These are phyloP conservation scores for Thalassiosira delicatula DNA, from an alignment of 352 stramenopile species.

Conservation along the genomic window DNA sequence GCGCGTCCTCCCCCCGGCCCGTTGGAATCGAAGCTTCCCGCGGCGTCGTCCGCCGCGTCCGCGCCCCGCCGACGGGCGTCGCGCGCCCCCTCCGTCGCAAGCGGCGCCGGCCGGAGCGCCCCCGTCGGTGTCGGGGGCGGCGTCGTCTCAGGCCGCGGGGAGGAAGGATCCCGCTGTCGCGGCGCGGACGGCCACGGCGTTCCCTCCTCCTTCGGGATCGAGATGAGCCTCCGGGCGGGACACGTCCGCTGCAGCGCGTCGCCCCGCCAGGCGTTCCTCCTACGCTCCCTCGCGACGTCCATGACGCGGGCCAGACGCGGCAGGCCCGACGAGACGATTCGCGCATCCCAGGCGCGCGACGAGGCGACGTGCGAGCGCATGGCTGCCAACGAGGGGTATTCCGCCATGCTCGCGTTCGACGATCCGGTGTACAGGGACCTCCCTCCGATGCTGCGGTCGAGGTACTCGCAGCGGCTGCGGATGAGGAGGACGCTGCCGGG, in stretches of 20 bases:
- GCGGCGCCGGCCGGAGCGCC: too few relatives aligned
- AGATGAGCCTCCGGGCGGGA: constrained; percentile 47
- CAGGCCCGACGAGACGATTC: constrained; percentile 67
- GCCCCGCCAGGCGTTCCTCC: constrained; percentile 71
- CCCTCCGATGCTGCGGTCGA: constrained; percentile 31
- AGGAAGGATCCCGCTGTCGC: too few relatives aligned
- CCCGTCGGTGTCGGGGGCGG: too few relatives aligned
- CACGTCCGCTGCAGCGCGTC: constrained; percentile 60
- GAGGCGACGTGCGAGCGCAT: constrained; percentile 35
- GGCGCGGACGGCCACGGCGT: too few relatives aligned
- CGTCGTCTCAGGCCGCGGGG: too few relatives aligned
- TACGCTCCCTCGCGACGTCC: constrained; percentile 67
- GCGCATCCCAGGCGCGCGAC: constrained; percentile 41
- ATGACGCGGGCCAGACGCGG: constrained; percentile 71
- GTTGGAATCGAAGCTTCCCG: too few relatives aligned
- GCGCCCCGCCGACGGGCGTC: background rate
- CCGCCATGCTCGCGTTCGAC: constrained; percentile 43
- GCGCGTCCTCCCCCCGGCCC: too few relatives aligned
- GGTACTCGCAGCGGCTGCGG: constrained; percentile 7
- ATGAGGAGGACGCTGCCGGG: constrained; percentile 38
- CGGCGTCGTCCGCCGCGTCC: background rate
- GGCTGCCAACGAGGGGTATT: constrained; percentile 40
- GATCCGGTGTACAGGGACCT: constrained; percentile 53
- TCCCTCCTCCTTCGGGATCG: too few relatives aligned
- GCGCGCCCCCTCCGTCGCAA: background rate